Percentiles rank a stretch among this genome's conserved stretches.
Evolutionary conservation across 352 stramenopile species (phyloP).

Genomic region (Phytophthora niederhauseri): DNA sequence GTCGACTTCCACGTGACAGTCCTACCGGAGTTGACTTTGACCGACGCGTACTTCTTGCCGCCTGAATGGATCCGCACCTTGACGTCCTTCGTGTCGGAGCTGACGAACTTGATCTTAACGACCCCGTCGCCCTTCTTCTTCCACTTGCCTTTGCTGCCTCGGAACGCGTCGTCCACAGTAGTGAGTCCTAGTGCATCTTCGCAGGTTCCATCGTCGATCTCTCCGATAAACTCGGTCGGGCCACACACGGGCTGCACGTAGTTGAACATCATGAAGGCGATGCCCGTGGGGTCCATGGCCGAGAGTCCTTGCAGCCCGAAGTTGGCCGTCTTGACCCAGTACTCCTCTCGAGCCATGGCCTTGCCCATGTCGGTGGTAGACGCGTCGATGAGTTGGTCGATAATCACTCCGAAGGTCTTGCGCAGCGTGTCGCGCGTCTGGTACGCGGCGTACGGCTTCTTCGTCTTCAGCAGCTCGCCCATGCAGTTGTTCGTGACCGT

Average conservation of each 20-base stretch:
- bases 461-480: slow-evolving; percentile 34
- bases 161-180: slow-evolving; percentile 51
- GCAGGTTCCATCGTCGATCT: slow-evolving; percentile 58
- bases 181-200: slow-evolving; percentile 48
- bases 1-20: slow-evolving; percentile 51
- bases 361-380: slow-evolving; percentile 46
- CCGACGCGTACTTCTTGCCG: slow-evolving; percentile 39
- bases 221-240: slow-evolving; percentile 55
- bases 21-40: slow-evolving; percentile 39
- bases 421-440: slow-evolving; percentile 54
- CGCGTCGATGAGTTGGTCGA: slow-evolving; percentile 59
- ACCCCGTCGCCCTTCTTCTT: slow-evolving; percentile 45
- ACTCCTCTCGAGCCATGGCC: slow-evolving; percentile 39
- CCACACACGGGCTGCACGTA: slow-evolving; percentile 69
- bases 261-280: slow-evolving; percentile 51
- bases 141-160: slow-evolving; percentile 46
- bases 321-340: slow-evolving; percentile 44
- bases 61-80: slow-evolving; percentile 52
- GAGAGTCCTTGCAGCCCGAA: slow-evolving; percentile 32
- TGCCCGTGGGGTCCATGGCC: slow-evolving; percentile 52
- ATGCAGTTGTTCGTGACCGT: slow-evolving; percentile 52
- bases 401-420: slow-evolving; percentile 59
- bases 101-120: slow-evolving; percentile 53
- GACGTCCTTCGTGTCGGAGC: slow-evolving; percentile 48
- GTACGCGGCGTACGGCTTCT: slow-evolving; percentile 42